phyloP scores from a whole-genome alignment of 495 filamentous ascomycete genomes.

The Podospora pseudocomata region DNA sequence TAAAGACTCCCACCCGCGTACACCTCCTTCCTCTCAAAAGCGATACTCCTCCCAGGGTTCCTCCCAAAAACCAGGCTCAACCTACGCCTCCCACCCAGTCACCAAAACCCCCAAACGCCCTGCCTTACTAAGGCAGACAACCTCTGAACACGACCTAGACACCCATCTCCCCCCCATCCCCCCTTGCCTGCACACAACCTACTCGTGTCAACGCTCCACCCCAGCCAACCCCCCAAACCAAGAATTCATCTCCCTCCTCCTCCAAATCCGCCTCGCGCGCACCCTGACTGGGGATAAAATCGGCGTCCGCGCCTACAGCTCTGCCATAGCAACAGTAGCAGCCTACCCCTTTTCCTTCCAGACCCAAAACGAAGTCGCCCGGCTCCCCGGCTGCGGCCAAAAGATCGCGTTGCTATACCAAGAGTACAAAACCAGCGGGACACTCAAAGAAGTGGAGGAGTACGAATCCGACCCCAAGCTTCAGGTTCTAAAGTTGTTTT shows the following conservation, averaged over 20 bases:
- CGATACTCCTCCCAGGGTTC: neutral
- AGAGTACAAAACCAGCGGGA: conserved; percentile 62
- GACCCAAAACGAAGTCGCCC: conserved; percentile 57
- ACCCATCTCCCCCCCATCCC: conserved; percentile 55
- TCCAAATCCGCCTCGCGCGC: conserved; percentile 69
- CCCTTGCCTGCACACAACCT: conserved; percentile 66
- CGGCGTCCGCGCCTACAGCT: conserved; percentile 83
- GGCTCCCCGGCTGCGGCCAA: conserved; percentile 73
- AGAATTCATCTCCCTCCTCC: conserved; percentile 68
- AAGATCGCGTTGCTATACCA: conserved; percentile 78
- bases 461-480: conserved; percentile 63
- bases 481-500: conserved; percentile 62
- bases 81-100: conserved; percentile 11
- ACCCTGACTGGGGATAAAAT: conserved; percentile 69
- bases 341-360: conserved; percentile 65
- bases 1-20: conserved; percentile 20
- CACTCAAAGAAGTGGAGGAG: conserved; percentile 58
- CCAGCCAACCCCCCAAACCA: conserved; percentile 68
- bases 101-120: conserved; percentile 18
- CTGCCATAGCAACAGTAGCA: conserved; percentile 74
- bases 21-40: neutral
- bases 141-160: conserved; percentile 63
- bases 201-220: conserved; percentile 78
- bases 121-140: conserved; percentile 54
- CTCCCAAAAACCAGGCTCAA: neutral